Conservation (phyloP, 1,284 basidiomycete genomes). For the Schizopora paradoxa region DNA sequence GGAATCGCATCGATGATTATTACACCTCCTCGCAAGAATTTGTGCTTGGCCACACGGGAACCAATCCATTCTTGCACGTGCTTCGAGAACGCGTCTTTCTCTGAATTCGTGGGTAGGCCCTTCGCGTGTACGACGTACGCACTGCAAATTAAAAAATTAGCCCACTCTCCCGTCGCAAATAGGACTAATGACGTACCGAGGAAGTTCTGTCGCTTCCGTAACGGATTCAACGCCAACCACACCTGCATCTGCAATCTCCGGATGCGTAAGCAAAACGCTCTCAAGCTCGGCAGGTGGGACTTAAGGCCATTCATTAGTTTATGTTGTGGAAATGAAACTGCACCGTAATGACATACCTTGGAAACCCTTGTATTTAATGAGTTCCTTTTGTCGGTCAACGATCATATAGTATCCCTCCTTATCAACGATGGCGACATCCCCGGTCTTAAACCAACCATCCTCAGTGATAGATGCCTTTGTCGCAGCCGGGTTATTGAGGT, state of each 20-base stretch:
- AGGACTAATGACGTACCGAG: conserved; percentile 40
- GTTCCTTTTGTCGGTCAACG: conserved; percentile 71
- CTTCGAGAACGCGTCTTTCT: conserved; percentile 39
- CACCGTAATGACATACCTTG: conserved; percentile 40
- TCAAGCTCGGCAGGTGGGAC: neutral
- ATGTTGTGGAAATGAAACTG: conserved; percentile 1
- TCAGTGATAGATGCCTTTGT: conserved; percentile 62
- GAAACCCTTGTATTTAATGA: conserved; percentile 82
- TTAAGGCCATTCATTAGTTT: neutral
- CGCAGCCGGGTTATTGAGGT: conserved; percentile 63
- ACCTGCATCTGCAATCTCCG: conserved; percentile 63
- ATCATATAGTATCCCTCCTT: conserved; percentile 60
- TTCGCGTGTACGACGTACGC: conserved; percentile 65
- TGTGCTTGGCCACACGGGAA: conserved; percentile 56
- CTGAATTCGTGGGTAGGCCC: conserved; percentile 32
- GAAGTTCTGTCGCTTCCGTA: conserved; percentile 70
- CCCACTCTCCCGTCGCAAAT: neutral
- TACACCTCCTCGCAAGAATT: conserved; percentile 62
- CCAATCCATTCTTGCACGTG: conserved; percentile 59
- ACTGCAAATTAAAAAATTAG: conserved; percentile 36
- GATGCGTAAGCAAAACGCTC: neutral
- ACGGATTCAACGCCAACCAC: conserved; percentile 65
- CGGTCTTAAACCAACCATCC: conserved; percentile 82
- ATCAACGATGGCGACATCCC: conserved; percentile 65
- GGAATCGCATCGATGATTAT: conserved; percentile 53